A percentile compares a stretch with the other conserved stretches of the same genome.
phyloP scores from a whole-genome alignment of 441 rosid species.

The Eutrema salsugineum region DNA sequence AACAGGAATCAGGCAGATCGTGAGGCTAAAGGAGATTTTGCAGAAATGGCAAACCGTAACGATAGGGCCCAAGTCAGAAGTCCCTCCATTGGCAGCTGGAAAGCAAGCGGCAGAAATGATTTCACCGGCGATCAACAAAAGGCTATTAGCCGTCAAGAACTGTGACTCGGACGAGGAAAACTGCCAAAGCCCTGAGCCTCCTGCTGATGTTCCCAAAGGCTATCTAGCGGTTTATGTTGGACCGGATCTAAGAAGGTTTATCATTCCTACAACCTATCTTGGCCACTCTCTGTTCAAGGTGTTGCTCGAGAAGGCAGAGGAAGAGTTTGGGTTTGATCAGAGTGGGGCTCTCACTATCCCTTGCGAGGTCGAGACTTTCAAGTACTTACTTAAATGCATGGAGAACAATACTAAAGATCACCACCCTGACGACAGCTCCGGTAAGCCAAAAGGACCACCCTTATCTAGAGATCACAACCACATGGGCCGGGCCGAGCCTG shows the following conservation, averaged over 20 bases:
- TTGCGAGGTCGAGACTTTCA: slow-evolving; percentile 93
- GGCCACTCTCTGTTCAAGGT: slow-evolving; percentile 74
- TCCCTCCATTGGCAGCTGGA: slow-evolving; percentile 20
- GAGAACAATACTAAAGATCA: slow-evolving; percentile 50
- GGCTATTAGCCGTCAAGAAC: slow-evolving; percentile 33
- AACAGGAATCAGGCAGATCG: slow-evolving; percentile 74
- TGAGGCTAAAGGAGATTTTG: slow-evolving; percentile 70
- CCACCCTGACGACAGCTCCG: slow-evolving; percentile 36
- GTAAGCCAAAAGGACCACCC: slow-evolving; percentile 1
- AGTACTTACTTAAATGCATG: slow-evolving; percentile 70
- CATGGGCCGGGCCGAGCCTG: neutral
- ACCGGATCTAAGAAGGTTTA: slow-evolving; percentile 79
- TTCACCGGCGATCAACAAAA: slow-evolving; percentile 41
- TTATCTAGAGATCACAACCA: neutral
- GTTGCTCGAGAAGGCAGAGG: slow-evolving; percentile 76
- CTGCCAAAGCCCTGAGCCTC: slow-evolving; percentile 62
- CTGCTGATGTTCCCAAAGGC: slow-evolving; percentile 79
- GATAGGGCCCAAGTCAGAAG: slow-evolving; percentile 34
- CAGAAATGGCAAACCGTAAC: slow-evolving; percentile 86
- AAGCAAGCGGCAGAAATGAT: slow-evolving; percentile 23
- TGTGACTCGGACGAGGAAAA: slow-evolving; percentile 81
- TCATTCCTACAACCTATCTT: slow-evolving; percentile 75
- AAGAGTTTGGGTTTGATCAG: slow-evolving; percentile 83
- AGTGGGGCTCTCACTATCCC: slow-evolving; percentile 77
- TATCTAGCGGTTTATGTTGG: slow-evolving; percentile 84